These are phyloP conservation scores for Starmerella vaccinii DNA, from an alignment of 805 yeast genomes.

Conservation along the genomic window DNA sequence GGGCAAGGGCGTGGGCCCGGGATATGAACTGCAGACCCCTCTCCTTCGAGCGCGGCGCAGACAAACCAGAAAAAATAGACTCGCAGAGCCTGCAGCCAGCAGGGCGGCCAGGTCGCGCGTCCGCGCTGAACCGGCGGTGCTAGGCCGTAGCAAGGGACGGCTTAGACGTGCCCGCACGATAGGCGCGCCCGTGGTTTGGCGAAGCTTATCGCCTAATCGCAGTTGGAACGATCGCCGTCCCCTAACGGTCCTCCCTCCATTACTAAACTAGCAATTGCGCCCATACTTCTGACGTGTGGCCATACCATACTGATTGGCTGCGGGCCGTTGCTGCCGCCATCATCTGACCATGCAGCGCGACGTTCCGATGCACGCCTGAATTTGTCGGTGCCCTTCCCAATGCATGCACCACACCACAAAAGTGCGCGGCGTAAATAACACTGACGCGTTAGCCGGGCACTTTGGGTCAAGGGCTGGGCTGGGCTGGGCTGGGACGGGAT, in stretches of 20 bases:
- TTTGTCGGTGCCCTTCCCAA: neutral
- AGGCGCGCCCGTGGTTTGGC: neutral
- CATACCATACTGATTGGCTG: constrained; percentile 1
- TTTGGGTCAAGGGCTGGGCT: too few relatives aligned
- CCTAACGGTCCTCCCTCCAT: neutral
- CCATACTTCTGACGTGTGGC: constrained; percentile 1
- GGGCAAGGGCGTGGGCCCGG: neutral
- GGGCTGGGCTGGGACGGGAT: too few relatives aligned
- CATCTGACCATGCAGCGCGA: neutral
- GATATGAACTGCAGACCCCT: constrained; percentile 5
- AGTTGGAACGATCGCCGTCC: neutral
- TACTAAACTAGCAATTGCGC: constrained; percentile 1
- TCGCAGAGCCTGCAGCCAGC: too few relatives aligned
- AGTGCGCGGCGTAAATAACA: neutral
- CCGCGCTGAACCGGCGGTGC: too few relatives aligned
- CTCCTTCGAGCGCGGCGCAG: constrained; percentile 1
- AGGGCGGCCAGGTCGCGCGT: too few relatives aligned
- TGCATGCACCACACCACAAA: neutral
- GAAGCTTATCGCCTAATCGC: constrained; percentile 2
- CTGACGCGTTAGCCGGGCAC: neutral
- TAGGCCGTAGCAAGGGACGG: too few relatives aligned
- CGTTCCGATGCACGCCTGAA: neutral
- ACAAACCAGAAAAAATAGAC: neutral
- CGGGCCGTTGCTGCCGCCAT: constrained; percentile 1
- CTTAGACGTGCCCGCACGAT: too few relatives aligned